Evolutionary conservation across 1,139 yeast genomes (phyloP).

Genomic region (Pichia kudriavzevii): DNA sequence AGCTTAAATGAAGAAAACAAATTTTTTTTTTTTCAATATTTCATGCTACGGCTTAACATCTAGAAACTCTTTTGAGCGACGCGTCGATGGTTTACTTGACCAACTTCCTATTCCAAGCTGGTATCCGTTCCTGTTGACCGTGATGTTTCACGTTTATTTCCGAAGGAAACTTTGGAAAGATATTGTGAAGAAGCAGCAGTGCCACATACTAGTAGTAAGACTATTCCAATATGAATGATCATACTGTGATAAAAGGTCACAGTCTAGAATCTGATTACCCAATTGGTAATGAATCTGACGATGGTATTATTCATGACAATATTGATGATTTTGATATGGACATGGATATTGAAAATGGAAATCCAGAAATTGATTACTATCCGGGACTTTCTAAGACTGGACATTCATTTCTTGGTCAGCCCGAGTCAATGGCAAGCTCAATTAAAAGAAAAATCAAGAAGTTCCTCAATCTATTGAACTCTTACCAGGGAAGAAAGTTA

Average conservation of each 20-base stretch:
- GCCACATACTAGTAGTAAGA: too few species aligned
- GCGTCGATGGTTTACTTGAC: too few species aligned
- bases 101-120: too few species aligned
- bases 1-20: too few species aligned
- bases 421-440: slow-evolving; percentile 7
- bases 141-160: too few species aligned
- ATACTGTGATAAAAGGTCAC: too few species aligned
- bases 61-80: too few species aligned
- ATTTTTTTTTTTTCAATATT: too few species aligned
- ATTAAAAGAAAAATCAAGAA: slow-evolving; percentile 2
- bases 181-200: slow-evolving; percentile 12
- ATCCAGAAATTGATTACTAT: slow-evolving; percentile 13
- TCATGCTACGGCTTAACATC: too few species aligned
- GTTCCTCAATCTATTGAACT: background rate
- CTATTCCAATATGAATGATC: background rate
- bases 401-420: slow-evolving; percentile 10
- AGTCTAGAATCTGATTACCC: background rate
- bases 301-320: slow-evolving; percentile 6
- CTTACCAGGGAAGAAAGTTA: slow-evolving; percentile 8
- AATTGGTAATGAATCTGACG: slow-evolving; percentile 6
- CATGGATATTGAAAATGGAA: slow-evolving; percentile 5
- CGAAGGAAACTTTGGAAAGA: slow-evolving; percentile 13
- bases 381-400: slow-evolving; percentile 8
- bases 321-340: slow-evolving; percentile 5
- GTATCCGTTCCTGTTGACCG: too few species aligned